Conservation (phyloP, 2,329 filamentous ascomycete genomes). For the Tolypocladium guangdongense region DNA sequence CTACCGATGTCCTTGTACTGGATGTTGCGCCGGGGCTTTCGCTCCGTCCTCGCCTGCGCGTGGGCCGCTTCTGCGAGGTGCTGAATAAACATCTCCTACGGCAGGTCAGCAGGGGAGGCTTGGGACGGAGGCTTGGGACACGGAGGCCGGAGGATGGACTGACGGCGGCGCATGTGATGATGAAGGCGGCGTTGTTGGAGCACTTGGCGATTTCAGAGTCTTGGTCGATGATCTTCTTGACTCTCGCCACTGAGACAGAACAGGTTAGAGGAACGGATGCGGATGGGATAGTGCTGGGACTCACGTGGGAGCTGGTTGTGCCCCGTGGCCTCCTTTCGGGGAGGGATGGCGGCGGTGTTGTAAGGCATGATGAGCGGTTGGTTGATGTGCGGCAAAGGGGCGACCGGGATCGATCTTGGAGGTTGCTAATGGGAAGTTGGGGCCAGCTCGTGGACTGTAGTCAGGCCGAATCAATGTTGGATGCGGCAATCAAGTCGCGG, state of each 20-base stretch:
- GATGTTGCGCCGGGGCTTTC: conserved; percentile 84
- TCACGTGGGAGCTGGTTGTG: conserved; percentile 75
- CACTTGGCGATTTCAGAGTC: conserved; percentile 80
- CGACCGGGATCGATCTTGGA: no score
- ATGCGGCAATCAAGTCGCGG: not conserved
- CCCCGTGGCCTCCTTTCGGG: conserved; percentile 72
- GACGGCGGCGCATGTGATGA: conserved; percentile 83
- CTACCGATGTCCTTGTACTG: conserved; percentile 89
- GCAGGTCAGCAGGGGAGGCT: conserved; percentile 1
- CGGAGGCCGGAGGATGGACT: not conserved
- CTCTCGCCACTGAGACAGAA: conserved; percentile 62
- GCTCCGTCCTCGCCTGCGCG: conserved; percentile 80
- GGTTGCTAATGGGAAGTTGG: not conserved
- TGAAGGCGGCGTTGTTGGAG: conserved; percentile 88
- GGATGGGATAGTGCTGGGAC: conserved; percentile 20
- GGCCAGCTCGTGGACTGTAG: not conserved
- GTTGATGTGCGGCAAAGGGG: not conserved
- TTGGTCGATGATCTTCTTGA: conserved; percentile 88
- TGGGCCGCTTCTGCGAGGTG: conserved; percentile 78
- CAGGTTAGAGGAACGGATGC: conserved; percentile 3
- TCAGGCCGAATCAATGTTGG: not conserved
- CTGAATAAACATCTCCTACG: conserved; percentile 87
- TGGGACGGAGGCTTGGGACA: not conserved
- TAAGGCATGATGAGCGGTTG: conserved; percentile 57
- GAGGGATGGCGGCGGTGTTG: conserved; percentile 75